Conservation (phyloP, 2,329 filamentous ascomycete genomes). For the Phaeosphaeriaceae sp. region DNA sequence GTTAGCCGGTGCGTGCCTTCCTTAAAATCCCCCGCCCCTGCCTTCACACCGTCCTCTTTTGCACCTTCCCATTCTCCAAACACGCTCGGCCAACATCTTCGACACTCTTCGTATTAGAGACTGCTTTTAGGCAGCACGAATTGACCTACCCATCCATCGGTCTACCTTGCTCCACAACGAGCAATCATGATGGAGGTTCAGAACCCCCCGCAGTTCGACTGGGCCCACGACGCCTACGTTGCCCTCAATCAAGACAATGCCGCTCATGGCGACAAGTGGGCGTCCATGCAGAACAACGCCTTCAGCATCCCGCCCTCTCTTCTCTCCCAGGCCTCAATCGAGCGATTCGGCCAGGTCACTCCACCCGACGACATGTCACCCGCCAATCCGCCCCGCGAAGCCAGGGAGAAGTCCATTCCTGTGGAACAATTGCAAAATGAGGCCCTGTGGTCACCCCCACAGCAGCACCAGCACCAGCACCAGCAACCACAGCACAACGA, state of each 20-base stretch:
- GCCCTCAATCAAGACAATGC: constrained; percentile 28
- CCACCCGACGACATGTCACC: constrained; percentile 47
- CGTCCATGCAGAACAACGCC: constrained; percentile 15
- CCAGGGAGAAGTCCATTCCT: constrained; percentile 34
- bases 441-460: constrained; percentile 19
- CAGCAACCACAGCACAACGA: constrained; percentile 10
- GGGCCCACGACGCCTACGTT: constrained; percentile 37
- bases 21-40: background rate
- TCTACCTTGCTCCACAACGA: background rate
- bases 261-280: constrained; percentile 31
- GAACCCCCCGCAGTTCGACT: constrained; percentile 27
- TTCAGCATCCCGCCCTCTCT: constrained; percentile 41
- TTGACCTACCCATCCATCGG: background rate
- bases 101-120: background rate
- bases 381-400: constrained; percentile 15
- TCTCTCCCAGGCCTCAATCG: constrained; percentile 34
- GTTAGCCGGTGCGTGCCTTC: background rate
- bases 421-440: constrained; percentile 41
- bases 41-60: background rate
- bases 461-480: constrained; percentile 8
- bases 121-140: background rate
- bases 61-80: background rate
- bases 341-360: constrained; percentile 46
- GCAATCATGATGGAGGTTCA: constrained; percentile 29
- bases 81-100: background rate